phyloP scores from a whole-genome alignment of 805 yeast species.

The Middelhovenomyces tepae region DNA sequence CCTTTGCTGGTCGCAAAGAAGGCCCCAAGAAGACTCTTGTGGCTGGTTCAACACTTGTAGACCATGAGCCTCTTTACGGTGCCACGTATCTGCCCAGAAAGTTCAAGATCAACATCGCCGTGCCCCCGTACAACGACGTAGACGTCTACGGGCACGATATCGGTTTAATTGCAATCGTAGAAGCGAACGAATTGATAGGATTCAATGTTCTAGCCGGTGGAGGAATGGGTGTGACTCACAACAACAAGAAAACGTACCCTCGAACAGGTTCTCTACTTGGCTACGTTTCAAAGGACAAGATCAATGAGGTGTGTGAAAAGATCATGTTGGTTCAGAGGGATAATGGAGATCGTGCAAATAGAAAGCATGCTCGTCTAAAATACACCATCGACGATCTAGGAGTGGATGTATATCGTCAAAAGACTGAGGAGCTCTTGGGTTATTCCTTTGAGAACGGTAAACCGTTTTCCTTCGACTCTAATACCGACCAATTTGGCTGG shows the following conservation, averaged over 20 bases:
- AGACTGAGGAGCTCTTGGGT: constrained; percentile 81
- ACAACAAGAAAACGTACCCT: constrained; percentile 93
- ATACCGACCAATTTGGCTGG: constrained; percentile 93
- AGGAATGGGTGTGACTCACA: constrained; percentile 98
- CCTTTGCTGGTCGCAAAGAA: constrained; percentile 54
- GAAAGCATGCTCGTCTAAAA: constrained; percentile 97
- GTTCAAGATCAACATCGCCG: constrained; percentile 88
- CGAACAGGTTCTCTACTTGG: constrained; percentile 88
- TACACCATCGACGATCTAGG: constrained; percentile 93
- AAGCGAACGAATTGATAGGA: constrained; percentile 56
- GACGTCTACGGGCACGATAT: constrained; percentile 95
- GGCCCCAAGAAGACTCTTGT: constrained; percentile 79
- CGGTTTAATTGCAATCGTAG: constrained; percentile 82
- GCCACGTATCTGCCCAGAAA: constrained; percentile 87
- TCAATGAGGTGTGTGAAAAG: constrained; percentile 76
- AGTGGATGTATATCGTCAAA: constrained; percentile 68
- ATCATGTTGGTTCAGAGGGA: constrained; percentile 92
- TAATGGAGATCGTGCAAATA: constrained; percentile 86
- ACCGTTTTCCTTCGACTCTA: constrained; percentile 71
- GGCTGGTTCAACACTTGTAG: constrained; percentile 75
- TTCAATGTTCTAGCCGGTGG: constrained; percentile 91
- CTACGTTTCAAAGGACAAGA: constrained; percentile 55
- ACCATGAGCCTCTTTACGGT: constrained; percentile 80
- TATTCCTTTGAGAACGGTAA: constrained; percentile 60
- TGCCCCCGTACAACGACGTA: constrained; percentile 94